Base-by-base conservation (phyloP, 768 basidiomycete genomes). In the Naematelia aurantialba region DNA sequence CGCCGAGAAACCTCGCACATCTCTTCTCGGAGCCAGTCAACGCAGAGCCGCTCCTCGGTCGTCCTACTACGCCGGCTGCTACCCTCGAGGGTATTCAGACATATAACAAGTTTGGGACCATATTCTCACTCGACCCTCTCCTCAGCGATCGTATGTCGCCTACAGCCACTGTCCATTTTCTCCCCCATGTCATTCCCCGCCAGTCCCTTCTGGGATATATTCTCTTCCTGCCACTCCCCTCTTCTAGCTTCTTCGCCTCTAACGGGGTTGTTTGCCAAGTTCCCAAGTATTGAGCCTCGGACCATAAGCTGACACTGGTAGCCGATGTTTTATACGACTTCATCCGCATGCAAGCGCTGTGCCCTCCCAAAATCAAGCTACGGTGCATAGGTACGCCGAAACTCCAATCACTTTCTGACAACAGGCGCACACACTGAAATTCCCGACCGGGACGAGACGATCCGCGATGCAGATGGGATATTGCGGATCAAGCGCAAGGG, bases 241-340 rank as follows among this genome's bases (percentile, higher is more conserved):
- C n/a, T n/a, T n/a, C n/a, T n/a, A n/a, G n/a, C n/a, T 47, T 45
- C 2, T 48, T 13, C 8, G 22, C 44, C 31, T 45, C 4, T 45
- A 29, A 8, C 3, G 24, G 21, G 50, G 19, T 34, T 39, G 34
- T 8, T 39, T 8, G 34, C 8, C 34, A 8, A 8, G 34, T 8
- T 8, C 34, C 17, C 34, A 39, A 39, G 34, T 39, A 17, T 39
- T 39, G 34, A 39, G 17, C 34, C n/a, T n/a, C n/a, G n/a, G n/a
- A n/a, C n/a, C n/a, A n/a, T n/a, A n/a, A n/a, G 5, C 53, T 62
- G 19, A 52, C 49, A 5, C 49, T 17, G 1, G 21, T 58, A 86
- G 86, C 86, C 46, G 86, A 87, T 67, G 85, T 85, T 0, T 80
- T 89, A 22, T 88, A 87, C 72, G 83, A 87, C 57, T 90, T 88